Evolutionary conservation across 805 yeast species (phyloP).

Genomic region (Starmerella powellii): DNA sequence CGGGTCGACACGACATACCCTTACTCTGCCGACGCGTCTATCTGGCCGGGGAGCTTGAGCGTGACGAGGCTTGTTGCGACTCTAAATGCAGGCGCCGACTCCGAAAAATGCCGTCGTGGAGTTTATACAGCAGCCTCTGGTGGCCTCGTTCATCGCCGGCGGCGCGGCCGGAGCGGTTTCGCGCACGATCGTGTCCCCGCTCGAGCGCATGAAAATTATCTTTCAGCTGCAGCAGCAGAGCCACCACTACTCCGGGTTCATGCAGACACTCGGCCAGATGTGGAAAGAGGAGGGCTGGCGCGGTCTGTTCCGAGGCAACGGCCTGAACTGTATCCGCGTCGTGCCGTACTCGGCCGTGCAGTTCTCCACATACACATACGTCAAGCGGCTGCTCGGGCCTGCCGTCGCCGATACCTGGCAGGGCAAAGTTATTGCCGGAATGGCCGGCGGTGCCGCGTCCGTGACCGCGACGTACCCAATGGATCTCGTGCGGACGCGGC

Average conservation of each 20-base stretch:
- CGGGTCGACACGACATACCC: no score
- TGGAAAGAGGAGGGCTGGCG: constrained; percentile 84
- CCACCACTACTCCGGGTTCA: constrained; percentile 43
- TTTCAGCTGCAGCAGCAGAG: constrained; percentile 74
- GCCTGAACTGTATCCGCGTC: constrained; percentile 76
- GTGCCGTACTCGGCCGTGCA: constrained; percentile 94
- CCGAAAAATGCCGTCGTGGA: not conserved
- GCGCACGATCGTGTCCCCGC: constrained; percentile 85
- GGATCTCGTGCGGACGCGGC: constrained; percentile 80
- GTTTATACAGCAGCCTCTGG: constrained; percentile 27
- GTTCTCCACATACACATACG: constrained; percentile 64
- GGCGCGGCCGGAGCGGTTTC: constrained; percentile 94
- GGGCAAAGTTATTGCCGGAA: constrained; percentile 50
- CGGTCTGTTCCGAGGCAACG: constrained; percentile 84
- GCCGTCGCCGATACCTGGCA: constrained; percentile 24
- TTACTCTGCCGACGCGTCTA: no score
- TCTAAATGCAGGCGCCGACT: not conserved
- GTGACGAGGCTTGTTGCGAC: not conserved
- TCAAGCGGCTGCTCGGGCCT: constrained; percentile 35
- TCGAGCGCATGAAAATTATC: constrained; percentile 85
- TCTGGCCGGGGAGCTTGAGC: no score
- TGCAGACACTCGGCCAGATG: constrained; percentile 64
- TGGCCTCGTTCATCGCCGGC: constrained; percentile 81
- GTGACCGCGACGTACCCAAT: constrained; percentile 82
- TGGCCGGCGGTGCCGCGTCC: constrained; percentile 65